Evolutionary conservation across 345 rosid genomes (phyloP).

Genomic region (Sisymbrium altissimum): DNA sequence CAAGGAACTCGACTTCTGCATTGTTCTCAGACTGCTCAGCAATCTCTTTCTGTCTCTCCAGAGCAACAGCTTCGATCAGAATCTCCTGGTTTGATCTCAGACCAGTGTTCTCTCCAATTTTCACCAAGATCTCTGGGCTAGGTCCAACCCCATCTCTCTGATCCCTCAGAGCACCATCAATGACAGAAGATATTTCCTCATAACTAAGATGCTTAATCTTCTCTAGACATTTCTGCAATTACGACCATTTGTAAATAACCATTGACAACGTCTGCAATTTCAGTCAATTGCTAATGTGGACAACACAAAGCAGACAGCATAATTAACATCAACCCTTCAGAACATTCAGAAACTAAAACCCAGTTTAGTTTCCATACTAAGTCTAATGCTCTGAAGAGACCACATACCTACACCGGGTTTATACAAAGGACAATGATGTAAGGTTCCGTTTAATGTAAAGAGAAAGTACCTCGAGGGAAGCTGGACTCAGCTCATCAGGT

Average conservation of each 20-base stretch:
- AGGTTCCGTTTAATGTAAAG: neutral
- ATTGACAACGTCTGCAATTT: neutral
- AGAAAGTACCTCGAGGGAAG: constrained; percentile 72
- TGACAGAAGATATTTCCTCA: constrained; percentile 55
- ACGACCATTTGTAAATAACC: constrained; percentile 32
- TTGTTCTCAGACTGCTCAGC: constrained; percentile 83
- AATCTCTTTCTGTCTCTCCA: constrained; percentile 90
- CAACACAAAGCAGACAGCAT: neutral
- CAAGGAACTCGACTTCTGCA: constrained; percentile 71
- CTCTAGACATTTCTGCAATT: constrained; percentile 64
- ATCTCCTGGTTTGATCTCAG: constrained; percentile 88
- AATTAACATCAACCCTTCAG: neutral
- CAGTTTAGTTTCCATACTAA: neutral
- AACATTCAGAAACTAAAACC: neutral
- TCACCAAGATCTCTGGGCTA: constrained; percentile 59
- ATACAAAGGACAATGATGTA: neutral
- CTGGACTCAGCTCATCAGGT: constrained; percentile 61
- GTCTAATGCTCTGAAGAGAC: neutral
- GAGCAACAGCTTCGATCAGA: constrained; percentile 89
- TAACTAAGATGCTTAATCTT: constrained; percentile 57
- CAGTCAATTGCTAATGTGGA: constrained; percentile 2
- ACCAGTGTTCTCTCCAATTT: constrained; percentile 66
- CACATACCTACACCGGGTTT: neutral
- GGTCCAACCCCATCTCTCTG: constrained; percentile 59
- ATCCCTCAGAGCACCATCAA: constrained; percentile 59